These are phyloP conservation scores for Paracorniculantispora psalliotae DNA, from an alignment of 2,329 filamentous ascomycete species.

Conservation along the genomic window DNA sequence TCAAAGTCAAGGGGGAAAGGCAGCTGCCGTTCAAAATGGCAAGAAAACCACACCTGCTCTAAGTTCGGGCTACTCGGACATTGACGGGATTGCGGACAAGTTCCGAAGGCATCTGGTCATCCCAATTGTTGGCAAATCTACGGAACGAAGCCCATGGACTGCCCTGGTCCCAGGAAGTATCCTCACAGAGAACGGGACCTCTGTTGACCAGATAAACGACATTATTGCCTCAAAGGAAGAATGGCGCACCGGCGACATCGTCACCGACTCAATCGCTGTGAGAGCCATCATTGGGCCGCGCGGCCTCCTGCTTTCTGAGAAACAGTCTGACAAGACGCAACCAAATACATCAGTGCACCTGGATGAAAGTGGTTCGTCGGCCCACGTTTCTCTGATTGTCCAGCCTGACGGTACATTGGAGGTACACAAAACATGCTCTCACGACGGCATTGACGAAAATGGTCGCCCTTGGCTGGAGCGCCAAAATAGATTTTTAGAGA, in stretches of 20 bases:
- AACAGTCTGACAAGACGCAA: background rate
- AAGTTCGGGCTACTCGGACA: background rate
- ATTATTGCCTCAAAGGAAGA: background rate
- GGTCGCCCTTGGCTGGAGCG: constrained; percentile 8
- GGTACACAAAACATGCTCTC: constrained; percentile 7
- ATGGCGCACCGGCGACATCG: background rate
- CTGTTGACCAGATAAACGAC: constrained; percentile 6
- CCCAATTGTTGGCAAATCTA: background rate
- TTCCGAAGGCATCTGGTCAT: constrained; percentile 2
- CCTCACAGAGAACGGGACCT: background rate
- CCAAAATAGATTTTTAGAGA: constrained; percentile 1
- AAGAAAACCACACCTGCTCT: background rate
- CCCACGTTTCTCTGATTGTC: background rate
- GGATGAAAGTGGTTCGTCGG: constrained; percentile 8
- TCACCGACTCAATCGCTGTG: background rate
- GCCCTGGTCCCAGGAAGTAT: background rate
- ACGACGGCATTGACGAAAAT: constrained; percentile 11
- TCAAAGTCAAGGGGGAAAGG: background rate
- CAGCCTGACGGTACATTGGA: background rate
- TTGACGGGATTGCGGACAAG: constrained; percentile 7
- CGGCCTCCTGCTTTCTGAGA: constrained; percentile 3
- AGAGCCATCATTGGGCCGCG: background rate
- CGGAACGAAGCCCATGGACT: background rate
- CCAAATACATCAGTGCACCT: constrained; percentile 5
- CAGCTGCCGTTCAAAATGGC: background rate